phyloP scores from a whole-genome alignment of 495 filamentous ascomycete species.

The Penicillium chermesinum region DNA sequence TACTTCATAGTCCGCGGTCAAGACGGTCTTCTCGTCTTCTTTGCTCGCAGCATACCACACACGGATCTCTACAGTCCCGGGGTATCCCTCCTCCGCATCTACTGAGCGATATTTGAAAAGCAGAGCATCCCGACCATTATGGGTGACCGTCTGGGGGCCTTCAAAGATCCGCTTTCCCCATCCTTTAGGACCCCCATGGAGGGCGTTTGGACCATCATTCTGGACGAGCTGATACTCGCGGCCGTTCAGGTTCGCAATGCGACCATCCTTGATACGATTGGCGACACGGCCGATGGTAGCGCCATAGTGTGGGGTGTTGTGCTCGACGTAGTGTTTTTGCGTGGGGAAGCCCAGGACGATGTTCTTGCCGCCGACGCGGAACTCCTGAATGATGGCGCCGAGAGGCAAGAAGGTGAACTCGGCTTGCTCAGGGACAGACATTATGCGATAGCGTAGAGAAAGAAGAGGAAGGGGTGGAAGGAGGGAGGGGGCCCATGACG shows the following conservation, averaged over 20 bases:
- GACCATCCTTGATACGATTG: slow-evolving; percentile 74
- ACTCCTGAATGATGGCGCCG: slow-evolving; percentile 83
- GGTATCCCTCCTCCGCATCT: slow-evolving; percentile 81
- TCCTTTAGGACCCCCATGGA: slow-evolving; percentile 77
- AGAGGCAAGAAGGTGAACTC: slow-evolving; percentile 67
- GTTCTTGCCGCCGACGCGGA: slow-evolving; percentile 69
- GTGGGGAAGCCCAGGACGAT: slow-evolving; percentile 82
- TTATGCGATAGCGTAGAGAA: slow-evolving; percentile 1
- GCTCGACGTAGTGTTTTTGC: slow-evolving; percentile 61
- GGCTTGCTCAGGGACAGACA: slow-evolving; percentile 26
- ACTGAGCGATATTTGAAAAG: slow-evolving; percentile 67
- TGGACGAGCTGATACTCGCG: slow-evolving; percentile 59
- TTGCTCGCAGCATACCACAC: slow-evolving; percentile 75
- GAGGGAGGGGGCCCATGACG: slow-evolving; percentile 14
- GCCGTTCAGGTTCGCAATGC: slow-evolving; percentile 68
- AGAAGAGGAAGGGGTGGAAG: slow-evolving; percentile 2
- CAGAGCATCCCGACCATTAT: slow-evolving; percentile 68
- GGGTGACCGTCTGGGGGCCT: slow-evolving; percentile 60
- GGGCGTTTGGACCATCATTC: slow-evolving; percentile 73
- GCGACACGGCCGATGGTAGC: slow-evolving; percentile 91
- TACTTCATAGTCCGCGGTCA: slow-evolving; percentile 86
- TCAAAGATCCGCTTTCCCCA: slow-evolving; percentile 85
- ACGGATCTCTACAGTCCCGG: slow-evolving; percentile 71
- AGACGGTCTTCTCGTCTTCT: slow-evolving; percentile 56
- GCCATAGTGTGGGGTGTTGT: slow-evolving; percentile 79